A percentile compares a stretch with the other conserved stretches of the same genome.
phyloP scores from a whole-genome alignment of 148 eudicot genomes.

The Persicaria maculosa region DNA sequence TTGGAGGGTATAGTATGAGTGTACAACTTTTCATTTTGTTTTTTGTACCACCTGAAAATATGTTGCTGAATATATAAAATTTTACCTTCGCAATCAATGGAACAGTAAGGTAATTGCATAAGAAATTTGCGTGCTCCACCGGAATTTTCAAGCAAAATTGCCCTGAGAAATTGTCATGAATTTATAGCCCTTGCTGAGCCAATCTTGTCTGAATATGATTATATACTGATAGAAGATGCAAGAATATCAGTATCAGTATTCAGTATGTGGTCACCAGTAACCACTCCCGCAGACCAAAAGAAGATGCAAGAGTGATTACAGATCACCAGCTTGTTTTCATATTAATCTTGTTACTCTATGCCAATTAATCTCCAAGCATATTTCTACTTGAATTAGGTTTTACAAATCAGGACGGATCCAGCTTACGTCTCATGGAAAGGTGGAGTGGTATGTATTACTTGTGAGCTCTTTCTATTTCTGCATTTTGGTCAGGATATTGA shows the following conservation, averaged over 20 bases:
- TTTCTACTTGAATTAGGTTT: conserved; percentile 38
- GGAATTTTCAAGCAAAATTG: neutral
- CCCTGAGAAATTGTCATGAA: neutral
- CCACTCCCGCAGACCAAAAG: neutral
- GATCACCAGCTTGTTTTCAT: neutral
- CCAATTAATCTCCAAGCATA: conserved; percentile 10
- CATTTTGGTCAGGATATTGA: neutral
- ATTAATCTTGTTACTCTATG: neutral
- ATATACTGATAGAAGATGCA: too few species aligned
- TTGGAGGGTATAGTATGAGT: neutral
- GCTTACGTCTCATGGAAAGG: conserved; percentile 84
- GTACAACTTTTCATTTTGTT: neutral
- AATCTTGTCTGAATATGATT: neutral
- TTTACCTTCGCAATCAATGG: neutral
- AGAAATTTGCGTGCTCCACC: neutral
- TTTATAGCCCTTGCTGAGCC: neutral
- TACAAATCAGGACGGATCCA: conserved; percentile 73
- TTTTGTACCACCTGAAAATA: neutral
- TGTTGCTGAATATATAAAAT: neutral
- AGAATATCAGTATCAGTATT: too few species aligned
- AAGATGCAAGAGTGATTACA: neutral
- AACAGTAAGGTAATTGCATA: neutral
- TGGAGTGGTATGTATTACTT: conserved; percentile 63
- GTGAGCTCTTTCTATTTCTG: neutral
- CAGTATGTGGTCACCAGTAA: too few species aligned